Base-by-base conservation (phyloP, 75 land plant species). In the Selaginella moellendorffii region DNA sequence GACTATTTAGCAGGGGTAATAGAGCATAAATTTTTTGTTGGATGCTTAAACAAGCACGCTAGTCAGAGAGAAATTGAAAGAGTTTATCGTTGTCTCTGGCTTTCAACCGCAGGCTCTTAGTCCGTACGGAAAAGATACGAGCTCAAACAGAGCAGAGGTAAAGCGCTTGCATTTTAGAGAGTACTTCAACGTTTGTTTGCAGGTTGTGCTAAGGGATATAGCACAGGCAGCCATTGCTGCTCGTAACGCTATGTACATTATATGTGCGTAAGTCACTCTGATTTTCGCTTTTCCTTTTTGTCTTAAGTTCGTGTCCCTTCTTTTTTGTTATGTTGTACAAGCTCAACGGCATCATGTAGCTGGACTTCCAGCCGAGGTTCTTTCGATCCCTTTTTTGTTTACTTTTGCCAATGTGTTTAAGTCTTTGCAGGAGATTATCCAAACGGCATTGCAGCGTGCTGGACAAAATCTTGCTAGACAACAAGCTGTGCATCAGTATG, bases 21-120 rank as follows among this genome's bases (percentile, higher is more conserved):
- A 64, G 99, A 95, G 79, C 72, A 77, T 68, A 95, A 95, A 66
- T 74, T 95, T 69, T 95, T 90, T 81, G 99, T 95, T 30, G 97
- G 86, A 2, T 79, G 82, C 26, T 77, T 95, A 24, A 86, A 86
- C 68, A 86, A 69, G 75, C 91, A 90, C 65, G 97, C 99, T 5
- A 79, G 77, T 22, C 86, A 84, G 64, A 85, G 84, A 61, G 99
- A 95, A 61, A 78, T 95, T 72, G 86, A 56, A 36, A 36, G 5
- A 5, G 14, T 5, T 36, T 36, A 14, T 36, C 5, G 46, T 5
- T 14, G 14, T 14, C 46, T 36, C 26, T 59, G 63, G n/a, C 56
- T 54, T 18, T 71, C 36, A 65, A 30, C 61, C 72, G 26, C 80
- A 95, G 96, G 80, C 89, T 22, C 89, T 95, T 86, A 24, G 78